A percentile compares a stretch with the other conserved stretches of the same genome.
phyloP scores from a whole-genome alignment of 305 asterid genomes.

The Plantago lanceolata region DNA sequence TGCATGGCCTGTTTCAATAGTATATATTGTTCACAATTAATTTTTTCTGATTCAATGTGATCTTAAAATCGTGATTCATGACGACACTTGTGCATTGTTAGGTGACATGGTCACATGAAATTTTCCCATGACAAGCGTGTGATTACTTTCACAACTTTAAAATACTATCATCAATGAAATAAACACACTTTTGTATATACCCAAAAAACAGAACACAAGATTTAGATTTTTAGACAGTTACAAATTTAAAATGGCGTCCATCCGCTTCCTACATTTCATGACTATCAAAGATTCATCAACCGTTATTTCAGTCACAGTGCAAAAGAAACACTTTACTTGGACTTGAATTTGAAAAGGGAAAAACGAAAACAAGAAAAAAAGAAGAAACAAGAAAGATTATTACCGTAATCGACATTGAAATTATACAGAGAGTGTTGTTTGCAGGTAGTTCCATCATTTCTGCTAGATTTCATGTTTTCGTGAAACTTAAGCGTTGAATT shows the following conservation, averaged over 20 bases:
- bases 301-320: too few relatives aligned
- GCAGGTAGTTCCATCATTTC: neutral
- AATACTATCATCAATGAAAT: too few relatives aligned
- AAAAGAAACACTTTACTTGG: neutral
- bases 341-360: neutral
- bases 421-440: neutral
- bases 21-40: too few relatives aligned
- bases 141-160: neutral
- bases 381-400: neutral
- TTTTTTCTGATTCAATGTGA: too few relatives aligned
- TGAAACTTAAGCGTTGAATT: conserved; percentile 1
- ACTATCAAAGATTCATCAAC: neutral
- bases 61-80: neutral
- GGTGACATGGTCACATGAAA: conserved; percentile 35
- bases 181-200: neutral
- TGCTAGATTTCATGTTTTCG: neutral
- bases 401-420: neutral
- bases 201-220: neutral
- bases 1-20: too few relatives aligned
- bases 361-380: neutral
- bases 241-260: neutral
- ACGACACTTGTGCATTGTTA: conserved; percentile 29
- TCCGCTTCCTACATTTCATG: neutral
- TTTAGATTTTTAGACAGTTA: too few relatives aligned
- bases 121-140: neutral